Evolutionary conservation across 2,329 filamentous ascomycete genomes (phyloP), one percentile per base, ranked within the genome.

Genomic region (Cadophora malorum): DNA sequence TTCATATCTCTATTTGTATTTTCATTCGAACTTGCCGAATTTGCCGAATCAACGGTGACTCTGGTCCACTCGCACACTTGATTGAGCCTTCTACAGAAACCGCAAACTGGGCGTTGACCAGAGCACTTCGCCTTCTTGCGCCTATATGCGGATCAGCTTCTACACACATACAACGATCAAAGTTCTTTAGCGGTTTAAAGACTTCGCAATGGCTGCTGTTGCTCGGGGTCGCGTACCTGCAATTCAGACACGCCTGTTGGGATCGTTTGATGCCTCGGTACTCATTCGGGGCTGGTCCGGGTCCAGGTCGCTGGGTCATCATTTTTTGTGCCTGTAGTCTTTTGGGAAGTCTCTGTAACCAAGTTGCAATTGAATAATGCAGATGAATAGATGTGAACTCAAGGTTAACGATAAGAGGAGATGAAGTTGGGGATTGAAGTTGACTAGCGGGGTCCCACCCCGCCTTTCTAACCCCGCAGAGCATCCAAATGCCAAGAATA

Each of bases 81-180:
- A 31, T 45, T 49, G n/a, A 68, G 49, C 21, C 67, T 56, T 23
- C 33, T 31, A 47, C 69, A 70, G 52, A 55, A 49, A 10, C 31
- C 52, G 35, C 69, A 70, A 12, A 63, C 58, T 7, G 69, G 69
- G 21, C 60, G 58, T n/a, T 69, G 49, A 6, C 66, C 69, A 49
- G 69, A 70, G 60, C 63, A 70, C 41, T 64, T 66, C 8, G 67
- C 47, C 49, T 69, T 45, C 41, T 45, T 45, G 41, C 41, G 41
- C 41, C 41, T 45, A 45, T 19, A 5, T 45, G 4, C 41, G 41
- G 16, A 12, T 45, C 41, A 45, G 41, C 41, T 16, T 45, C 12
- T 16, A 16, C 16, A 45, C 6, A 19, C 2, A 45, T 45, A 5
- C 4, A 45, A 45, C 41, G 3, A 28, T 5, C 28, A 28, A 28